Evolutionary conservation across 768 basidiomycete genomes (phyloP).

Genomic region (Tylopilus sp.): DNA sequence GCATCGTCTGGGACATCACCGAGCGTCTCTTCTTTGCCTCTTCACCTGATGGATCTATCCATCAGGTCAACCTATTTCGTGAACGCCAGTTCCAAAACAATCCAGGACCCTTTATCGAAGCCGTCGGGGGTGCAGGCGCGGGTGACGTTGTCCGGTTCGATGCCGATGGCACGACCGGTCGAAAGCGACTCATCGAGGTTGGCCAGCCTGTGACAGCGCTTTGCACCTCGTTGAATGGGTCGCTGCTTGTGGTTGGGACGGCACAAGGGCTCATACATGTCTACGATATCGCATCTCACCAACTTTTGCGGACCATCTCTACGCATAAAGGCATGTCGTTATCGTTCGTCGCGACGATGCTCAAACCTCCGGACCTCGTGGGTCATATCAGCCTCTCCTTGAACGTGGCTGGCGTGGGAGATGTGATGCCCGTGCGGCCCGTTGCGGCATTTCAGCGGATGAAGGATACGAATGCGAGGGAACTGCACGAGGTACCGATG

Average conservation of each 20-base stretch:
- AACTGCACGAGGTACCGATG: conserved; percentile 67
- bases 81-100: conserved; percentile 50
- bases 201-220: conserved; percentile 70
- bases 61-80: conserved; percentile 77
- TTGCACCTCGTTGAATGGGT: conserved; percentile 71
- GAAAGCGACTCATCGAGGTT: conserved; percentile 64
- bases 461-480: conserved; percentile 61
- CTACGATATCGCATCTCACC: conserved; percentile 89
- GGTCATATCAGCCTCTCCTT: conserved; percentile 67
- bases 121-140: conserved; percentile 70
- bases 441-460: conserved; percentile 72
- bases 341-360: conserved; percentile 70
- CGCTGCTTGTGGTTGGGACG: conserved; percentile 83
- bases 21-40: conserved; percentile 90
- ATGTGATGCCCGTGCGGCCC: conserved; percentile 58
- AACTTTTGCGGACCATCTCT: conserved; percentile 77
- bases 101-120: conserved; percentile 54
- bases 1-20: conserved; percentile 72
- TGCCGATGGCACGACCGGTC: conserved; percentile 42
- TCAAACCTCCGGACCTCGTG: conserved; percentile 84
- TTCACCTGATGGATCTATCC: conserved; percentile 68
- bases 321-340: conserved; percentile 67
- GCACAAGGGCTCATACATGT: conserved; percentile 66
- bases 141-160: conserved; percentile 70
- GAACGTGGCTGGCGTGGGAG: conserved; percentile 32